These are phyloP conservation scores for sunflower (Helianthus annuus) DNA, from an alignment of 129 eudicot species.

Conservation along the genomic window HanXRQr2.0-SUNRISE NC_035443.2:181977277-181977776, in stretches of 20 bases:
- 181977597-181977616: conserved; percentile 57
- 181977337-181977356: conserved; percentile 46
- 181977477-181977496: conserved; percentile 53
- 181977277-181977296: conserved; percentile 27
- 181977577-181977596: conserved; percentile 84
- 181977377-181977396: conserved; percentile 51
- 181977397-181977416: conserved; percentile 57
- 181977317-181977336: conserved; percentile 65
- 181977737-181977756: conserved; percentile 29
- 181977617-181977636: conserved; percentile 72
- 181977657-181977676: conserved; percentile 88
- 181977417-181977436: conserved; percentile 68
- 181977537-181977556: conserved; percentile 84
- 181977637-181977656: conserved; percentile 63
- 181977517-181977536: conserved; percentile 78
- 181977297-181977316: conserved; percentile 48
- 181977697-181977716: conserved; percentile 68
- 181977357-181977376: conserved; percentile 16
- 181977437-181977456: conserved; percentile 81
- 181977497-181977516: conserved; percentile 75
- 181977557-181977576: conserved; percentile 95
- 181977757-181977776: conserved; percentile 47
- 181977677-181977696: conserved; percentile 80
- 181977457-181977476: conserved; percentile 79
- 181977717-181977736: conserved; percentile 51